These are phyloP conservation scores for Orbilia blumenaviensis DNA, from an alignment of 2,329 filamentous ascomycete genomes.

Conservation along the genomic window DNA sequence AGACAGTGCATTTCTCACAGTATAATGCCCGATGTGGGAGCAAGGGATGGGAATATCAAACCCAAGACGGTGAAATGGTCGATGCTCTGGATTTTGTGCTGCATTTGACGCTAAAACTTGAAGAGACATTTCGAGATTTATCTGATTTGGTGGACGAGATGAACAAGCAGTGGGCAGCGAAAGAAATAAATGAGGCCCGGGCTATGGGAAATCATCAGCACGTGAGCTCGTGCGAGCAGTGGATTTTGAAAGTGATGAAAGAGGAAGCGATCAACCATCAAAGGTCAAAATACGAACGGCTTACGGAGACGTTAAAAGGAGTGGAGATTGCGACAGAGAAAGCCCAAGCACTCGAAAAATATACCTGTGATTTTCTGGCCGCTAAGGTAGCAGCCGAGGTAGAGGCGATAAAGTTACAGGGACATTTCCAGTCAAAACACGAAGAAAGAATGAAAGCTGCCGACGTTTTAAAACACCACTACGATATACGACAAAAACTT, in stretches of 20 bases:
- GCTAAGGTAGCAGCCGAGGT: not conserved
- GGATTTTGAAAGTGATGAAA: not conserved
- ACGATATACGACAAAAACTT: constrained; percentile 11
- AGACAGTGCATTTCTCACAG: not conserved
- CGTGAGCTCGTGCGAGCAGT: not conserved
- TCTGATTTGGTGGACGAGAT: constrained; percentile 3
- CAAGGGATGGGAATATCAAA: constrained; percentile 13
- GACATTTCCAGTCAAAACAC: not conserved
- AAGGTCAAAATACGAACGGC: constrained; percentile 12
- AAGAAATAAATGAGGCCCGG: not conserved
- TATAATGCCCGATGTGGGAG: constrained; percentile 10
- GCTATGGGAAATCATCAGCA: constrained; percentile 1
- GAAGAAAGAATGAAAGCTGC: constrained; percentile 3
- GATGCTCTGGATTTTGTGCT: constrained; percentile 9
- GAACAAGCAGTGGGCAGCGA: constrained; percentile 17
- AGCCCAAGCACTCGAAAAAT: constrained; percentile 7
- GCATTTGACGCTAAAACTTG: not conserved
- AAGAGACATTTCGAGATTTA: constrained; percentile 4
- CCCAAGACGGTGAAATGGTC: not conserved
- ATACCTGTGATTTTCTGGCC: not conserved
- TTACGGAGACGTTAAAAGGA: not conserved
- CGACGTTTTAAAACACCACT: not conserved
- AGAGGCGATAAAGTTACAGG: not conserved
- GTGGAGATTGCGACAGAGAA: not conserved
- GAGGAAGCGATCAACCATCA: not conserved